Evolutionary conservation across 2,329 filamentous ascomycete species (phyloP), one percentile per base, ranked within the genome.

Genomic region (Helminthosporium solani): DNA sequence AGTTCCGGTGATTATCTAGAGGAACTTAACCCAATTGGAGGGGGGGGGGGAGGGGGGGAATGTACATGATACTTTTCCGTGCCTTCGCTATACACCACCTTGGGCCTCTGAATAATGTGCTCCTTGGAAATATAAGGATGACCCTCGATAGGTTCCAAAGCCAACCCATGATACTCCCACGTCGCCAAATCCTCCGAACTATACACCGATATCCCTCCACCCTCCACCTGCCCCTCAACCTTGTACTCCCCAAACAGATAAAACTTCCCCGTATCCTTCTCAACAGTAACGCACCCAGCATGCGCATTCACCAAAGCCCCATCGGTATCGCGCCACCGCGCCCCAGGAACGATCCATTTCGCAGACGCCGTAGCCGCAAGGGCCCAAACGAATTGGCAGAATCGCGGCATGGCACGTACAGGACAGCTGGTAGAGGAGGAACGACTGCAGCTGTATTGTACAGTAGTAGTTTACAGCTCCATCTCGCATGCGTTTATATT

Each of bases 241-340:
- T 85, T 85, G 67, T 82, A 79, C 58, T 85, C 82, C 28, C 82
- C 82, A 45, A 84, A 84, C 73, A 76, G 78, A 66, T 77, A 84
- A 60, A 82, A 85, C 48, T 74, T 79, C 14, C 77, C 77, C 0
- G 74, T 74, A 4, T 74, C 72, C 31, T 77, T 64, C 33, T 84
- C 79, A 0, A 78, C 60, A 0, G 75, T 75, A 6, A 85, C 70
- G 11, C 76, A 77, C 1, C 82, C 82, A 1, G 82, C 82, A 58
- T 85, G 82, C 1, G 81, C 81, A 42, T 82, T 84, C 42, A 84
- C 76, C 11, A 83, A 60, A n/a, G 78, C 75, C 0, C 81, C 81
- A 2, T 81, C 74, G 0, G 79, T 85, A 52, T 84, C 82, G 15
- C 68, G 73, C 82, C 82, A 85, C 60, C 80, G 70, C 0, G 73